phyloP scores from a whole-genome alignment of 202 grass and related monocot genomes.

The Setaria italica region DNA sequence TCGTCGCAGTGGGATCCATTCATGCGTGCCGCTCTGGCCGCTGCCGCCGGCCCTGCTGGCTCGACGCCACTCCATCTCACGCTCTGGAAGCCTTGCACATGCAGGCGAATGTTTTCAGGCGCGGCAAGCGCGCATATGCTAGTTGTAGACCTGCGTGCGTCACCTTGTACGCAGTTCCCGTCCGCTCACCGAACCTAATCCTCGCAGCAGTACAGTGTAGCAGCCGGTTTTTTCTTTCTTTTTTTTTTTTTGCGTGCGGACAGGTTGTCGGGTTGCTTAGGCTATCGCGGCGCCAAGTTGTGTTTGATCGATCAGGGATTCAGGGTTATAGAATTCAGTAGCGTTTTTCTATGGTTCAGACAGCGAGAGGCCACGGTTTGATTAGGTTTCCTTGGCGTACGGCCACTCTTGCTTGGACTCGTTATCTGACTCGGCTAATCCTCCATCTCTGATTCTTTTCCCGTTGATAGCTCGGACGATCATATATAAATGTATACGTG shows the following conservation, averaged over 20 bases:
- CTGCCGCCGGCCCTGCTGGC: not conserved
- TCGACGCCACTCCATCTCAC: not conserved
- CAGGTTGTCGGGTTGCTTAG: constrained; percentile 15
- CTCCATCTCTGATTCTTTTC: not conserved
- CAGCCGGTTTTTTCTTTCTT: not conserved
- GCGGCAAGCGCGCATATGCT: constrained; percentile 11
- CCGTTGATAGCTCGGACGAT: not conserved
- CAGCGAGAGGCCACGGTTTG: constrained; percentile 25
- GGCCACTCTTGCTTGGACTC: constrained; percentile 1
- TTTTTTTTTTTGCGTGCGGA: too few species aligned
- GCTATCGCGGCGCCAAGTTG: not conserved
- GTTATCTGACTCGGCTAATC: constrained; percentile 38
- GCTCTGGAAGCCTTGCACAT: not conserved
- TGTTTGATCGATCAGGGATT: not conserved
- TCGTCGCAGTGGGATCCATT: not conserved
- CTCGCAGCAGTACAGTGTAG: not conserved
- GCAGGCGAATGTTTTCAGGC: constrained; percentile 32
- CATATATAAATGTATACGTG: too few species aligned
- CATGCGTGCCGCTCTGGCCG: not conserved
- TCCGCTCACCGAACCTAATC: constrained; percentile 65
- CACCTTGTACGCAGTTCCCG: constrained; percentile 11
- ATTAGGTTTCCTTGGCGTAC: constrained; percentile 17
- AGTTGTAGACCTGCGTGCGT: not conserved
- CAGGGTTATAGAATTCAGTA: not conserved
- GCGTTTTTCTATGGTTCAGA: constrained; percentile 33